These are phyloP conservation scores for Calonectria henricotiae DNA, from an alignment of 2,329 filamentous ascomycete genomes.

Conservation along the genomic window DNA sequence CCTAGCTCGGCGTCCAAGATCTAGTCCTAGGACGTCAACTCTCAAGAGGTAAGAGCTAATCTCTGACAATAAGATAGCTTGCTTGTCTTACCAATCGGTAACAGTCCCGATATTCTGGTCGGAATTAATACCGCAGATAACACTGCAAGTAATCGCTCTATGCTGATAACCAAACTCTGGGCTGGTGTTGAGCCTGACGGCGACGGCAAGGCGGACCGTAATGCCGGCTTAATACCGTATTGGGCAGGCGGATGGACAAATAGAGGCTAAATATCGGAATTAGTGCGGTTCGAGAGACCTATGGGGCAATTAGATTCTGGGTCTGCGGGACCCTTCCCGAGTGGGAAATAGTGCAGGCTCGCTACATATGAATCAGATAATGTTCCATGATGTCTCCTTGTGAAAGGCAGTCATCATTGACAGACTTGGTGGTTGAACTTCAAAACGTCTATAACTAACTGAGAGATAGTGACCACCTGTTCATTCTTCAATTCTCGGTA, in stretches of 20 bases:
- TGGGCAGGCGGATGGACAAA: not conserved
- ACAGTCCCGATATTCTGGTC: not conserved
- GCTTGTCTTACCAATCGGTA: not conserved
- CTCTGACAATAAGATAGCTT: not conserved
- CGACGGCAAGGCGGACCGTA: not conserved
- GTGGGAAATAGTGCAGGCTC: not conserved
- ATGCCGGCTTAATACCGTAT: slow-evolving; percentile 1
- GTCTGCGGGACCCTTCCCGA: not conserved
- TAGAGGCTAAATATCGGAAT: not conserved
- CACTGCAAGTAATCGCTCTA: not conserved
- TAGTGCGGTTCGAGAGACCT: not conserved
- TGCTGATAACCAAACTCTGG: not conserved
- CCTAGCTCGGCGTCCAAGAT: not conserved
- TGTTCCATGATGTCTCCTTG: no score
- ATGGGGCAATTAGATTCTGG: not conserved
- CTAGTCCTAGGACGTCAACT: not conserved
- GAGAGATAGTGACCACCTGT: not conserved
- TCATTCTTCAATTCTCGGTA: not conserved
- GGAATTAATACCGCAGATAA: slow-evolving; percentile 16
- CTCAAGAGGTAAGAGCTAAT: not conserved
- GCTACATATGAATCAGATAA: not conserved
- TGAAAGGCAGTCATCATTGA: not conserved
- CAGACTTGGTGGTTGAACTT: no score
- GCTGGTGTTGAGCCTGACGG: not conserved
- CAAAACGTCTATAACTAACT: not conserved